A percentile compares a stretch with the other conserved stretches of the same genome.
These are phyloP conservation scores for Lagenaria siceraria DNA, from an alignment of 306 rosid genomes.

Conservation along the genomic window DNA sequence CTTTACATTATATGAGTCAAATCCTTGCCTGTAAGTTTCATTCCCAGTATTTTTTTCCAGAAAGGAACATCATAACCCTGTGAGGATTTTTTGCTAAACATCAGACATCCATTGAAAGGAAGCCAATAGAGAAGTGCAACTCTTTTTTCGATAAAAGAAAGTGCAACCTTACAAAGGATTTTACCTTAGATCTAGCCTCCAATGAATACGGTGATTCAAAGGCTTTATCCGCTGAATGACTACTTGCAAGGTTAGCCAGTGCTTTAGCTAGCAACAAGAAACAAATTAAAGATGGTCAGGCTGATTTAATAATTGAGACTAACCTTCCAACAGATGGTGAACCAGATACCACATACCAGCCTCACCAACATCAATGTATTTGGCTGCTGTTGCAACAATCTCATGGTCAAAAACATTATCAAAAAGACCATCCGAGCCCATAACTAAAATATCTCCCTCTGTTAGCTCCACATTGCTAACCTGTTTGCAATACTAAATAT, in stretches of 20 bases:
- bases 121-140: neutral
- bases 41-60: constrained; percentile 87
- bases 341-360: constrained; percentile 47
- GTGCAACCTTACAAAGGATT: neutral
- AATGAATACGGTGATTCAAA: constrained; percentile 81
- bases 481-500: constrained; percentile 18
- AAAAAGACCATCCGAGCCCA: constrained; percentile 82
- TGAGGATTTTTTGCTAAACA: neutral
- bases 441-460: constrained; percentile 63
- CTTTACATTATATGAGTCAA: neutral
- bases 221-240: constrained; percentile 57
- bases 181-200: constrained; percentile 81
- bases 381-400: constrained; percentile 31
- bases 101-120: neutral
- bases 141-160: neutral
- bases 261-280: constrained; percentile 70
- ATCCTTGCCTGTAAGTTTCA: constrained; percentile 66
- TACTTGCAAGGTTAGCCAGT: constrained; percentile 74
- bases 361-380: constrained; percentile 43
- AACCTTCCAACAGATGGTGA: neutral
- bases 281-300: constrained; percentile 8
- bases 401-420: constrained; percentile 73
- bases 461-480: constrained; percentile 49
- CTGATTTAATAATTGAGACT: neutral
- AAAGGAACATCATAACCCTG: constrained; percentile 79